phyloP scores from a whole-genome alignment of 192 early-diverging fungal species.

The Backusella luteola region DNA sequence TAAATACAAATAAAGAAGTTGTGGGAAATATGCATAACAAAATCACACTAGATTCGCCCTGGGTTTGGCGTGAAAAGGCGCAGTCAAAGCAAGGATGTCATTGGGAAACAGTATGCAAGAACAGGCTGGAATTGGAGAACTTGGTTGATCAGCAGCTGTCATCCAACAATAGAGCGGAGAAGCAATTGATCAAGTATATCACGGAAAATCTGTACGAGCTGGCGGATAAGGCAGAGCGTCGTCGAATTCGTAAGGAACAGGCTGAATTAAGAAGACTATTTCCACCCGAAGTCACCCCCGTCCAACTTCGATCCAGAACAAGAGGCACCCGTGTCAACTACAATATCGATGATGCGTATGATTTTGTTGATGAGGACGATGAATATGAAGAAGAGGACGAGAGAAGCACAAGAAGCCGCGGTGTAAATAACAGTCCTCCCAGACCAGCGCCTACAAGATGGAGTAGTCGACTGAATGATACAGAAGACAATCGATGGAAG shows the following conservation, averaged over 20 bases:
- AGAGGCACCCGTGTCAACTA: constrained; percentile 11
- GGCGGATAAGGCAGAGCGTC: constrained; percentile 1
- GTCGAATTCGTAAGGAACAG: neutral
- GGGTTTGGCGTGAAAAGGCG: constrained; percentile 28
- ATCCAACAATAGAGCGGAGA: constrained; percentile 17
- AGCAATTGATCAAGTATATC: constrained; percentile 1
- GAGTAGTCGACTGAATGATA: constrained; percentile 24
- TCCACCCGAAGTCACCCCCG: neutral
- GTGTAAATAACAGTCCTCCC: neutral
- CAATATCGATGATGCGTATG: constrained; percentile 14
- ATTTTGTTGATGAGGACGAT: constrained; percentile 25
- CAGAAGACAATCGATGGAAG: constrained; percentile 34
- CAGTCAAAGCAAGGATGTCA: constrained; percentile 1
- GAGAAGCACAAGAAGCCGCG: neutral
- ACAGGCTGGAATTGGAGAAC: neutral
- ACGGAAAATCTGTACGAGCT: neutral
- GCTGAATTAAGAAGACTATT: constrained; percentile 1
- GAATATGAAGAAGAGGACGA: constrained; percentile 12
- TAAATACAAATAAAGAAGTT: neutral
- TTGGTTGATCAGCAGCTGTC: constrained; percentile 6
- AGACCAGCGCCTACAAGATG: constrained; percentile 5
- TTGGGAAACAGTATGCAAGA: constrained; percentile 29
- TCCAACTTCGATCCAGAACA: constrained; percentile 16
- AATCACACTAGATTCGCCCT: constrained; percentile 18
- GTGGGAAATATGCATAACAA: neutral